Evolutionary conservation across 2,329 filamentous ascomycete genomes (phyloP), one percentile per base, ranked within the genome.

Genomic region (Trichoderma harzianum): DNA sequence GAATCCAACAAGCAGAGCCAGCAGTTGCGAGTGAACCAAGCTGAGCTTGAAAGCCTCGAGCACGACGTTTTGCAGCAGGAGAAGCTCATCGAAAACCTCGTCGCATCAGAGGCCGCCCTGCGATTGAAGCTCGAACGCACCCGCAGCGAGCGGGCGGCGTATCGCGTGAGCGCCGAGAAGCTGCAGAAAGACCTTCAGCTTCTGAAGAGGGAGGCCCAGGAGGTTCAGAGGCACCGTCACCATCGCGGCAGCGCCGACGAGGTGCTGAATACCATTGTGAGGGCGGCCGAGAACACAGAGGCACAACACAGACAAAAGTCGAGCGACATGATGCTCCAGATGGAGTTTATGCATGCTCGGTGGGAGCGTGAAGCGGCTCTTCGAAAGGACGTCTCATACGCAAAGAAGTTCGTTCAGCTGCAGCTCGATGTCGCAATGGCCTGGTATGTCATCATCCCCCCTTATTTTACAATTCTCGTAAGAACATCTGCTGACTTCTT

Each of bases 331-430:
- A 89, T 90, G 68, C 92, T 96, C 83, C 95, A 98, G 82, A 95
- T 98, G 79, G 89, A 94, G 77, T 98, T 93, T 90, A 89, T 98
- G 80, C 90, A 94, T 77, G 93, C 93, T 2, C 90, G 92, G 67
- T 93, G 92, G 83, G 87, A 89, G 79, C 89, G 96, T 36, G 95
- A 98, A 82, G 90, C 93, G 76, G 89, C 88, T 65, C 91, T 98
- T 82, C 88, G 96, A 55, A 87, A 88, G 74, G 93, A 95, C 77
- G 88, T 95, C 36, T 93, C 92, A 10, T 97, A 92, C 83, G 93
- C 93, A 74, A 99, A 99, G 86, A 90, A 88, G 75, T 95, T 93
- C 80, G 89, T 98, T 82, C 82, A 91, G 77, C 86, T 93, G 80
- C 90, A 94, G 81, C 89, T 97, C 69, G 90, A 94, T 76, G 89